A percentile compares a stretch with the other conserved stretches of the same genome.
These are phyloP conservation scores for Tolypocladium tropicale DNA, from an alignment of 2,329 filamentous ascomycete species.

Conservation along the genomic window DNA sequence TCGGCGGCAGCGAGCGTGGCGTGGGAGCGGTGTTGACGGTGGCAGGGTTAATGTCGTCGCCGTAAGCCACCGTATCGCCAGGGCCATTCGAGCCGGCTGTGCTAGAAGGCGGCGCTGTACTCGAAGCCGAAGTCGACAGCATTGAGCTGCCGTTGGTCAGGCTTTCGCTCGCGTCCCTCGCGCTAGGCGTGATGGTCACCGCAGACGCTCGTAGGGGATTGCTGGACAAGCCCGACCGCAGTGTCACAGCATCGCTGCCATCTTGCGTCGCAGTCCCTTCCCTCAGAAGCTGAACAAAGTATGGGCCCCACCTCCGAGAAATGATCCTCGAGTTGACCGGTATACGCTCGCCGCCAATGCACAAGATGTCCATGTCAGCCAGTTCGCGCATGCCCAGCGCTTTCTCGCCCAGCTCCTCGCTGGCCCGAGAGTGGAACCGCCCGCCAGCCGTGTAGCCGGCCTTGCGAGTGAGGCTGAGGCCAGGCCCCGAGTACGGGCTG, in stretches of 20 bases:
- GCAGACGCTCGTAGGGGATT: conserved; percentile 64
- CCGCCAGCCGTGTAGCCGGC: conserved; percentile 62
- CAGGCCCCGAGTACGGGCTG: conserved; percentile 51
- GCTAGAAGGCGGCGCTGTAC: conserved; percentile 27
- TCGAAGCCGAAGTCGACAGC: conserved; percentile 26
- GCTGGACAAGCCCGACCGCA: conserved; percentile 52
- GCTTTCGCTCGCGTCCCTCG: conserved; percentile 38
- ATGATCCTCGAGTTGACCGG: conserved; percentile 88
- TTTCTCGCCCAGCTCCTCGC: conserved; percentile 76
- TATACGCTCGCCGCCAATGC: conserved; percentile 81
- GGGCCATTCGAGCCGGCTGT: conserved; percentile 35
- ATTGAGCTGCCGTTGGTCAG: conserved; percentile 33
- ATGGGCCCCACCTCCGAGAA: conserved; percentile 83
- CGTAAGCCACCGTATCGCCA: conserved; percentile 19
- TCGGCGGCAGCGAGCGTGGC: conserved; percentile 44
- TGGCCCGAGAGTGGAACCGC: conserved; percentile 63
- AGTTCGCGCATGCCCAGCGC: conserved; percentile 74
- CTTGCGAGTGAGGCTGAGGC: conserved; percentile 46
- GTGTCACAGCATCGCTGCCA: conserved; percentile 63
- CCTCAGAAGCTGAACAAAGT: conserved; percentile 83
- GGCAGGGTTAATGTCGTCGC: conserved; percentile 30
- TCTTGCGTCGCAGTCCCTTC: conserved; percentile 67
- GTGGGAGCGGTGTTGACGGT: conserved; percentile 46
- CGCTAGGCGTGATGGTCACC: conserved; percentile 70
- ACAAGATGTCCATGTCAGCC: conserved; percentile 93